These are phyloP conservation scores for Candida jianshihensis DNA, from an alignment of 805 yeast species.

Conservation along the genomic window DNA sequence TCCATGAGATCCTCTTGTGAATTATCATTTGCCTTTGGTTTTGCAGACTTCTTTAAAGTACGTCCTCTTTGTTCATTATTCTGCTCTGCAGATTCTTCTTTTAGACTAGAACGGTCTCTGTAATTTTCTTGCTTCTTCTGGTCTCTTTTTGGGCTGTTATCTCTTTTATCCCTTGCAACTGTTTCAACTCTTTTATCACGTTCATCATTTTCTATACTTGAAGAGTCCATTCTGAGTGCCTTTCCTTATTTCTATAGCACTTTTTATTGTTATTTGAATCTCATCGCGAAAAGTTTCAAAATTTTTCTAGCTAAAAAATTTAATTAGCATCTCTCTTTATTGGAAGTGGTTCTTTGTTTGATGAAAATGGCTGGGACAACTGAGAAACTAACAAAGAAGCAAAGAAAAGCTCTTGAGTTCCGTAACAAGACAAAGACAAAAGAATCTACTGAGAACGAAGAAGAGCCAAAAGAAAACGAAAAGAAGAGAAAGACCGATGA, in stretches of 20 bases:
- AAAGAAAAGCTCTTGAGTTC: conserved; percentile 56
- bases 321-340: too few species aligned
- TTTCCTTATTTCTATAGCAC: too few species aligned
- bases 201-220: too few species aligned
- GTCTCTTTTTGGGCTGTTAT: not conserved
- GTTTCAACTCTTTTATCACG: too few species aligned
- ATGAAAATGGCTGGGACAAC: conserved; percentile 3
- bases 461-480: conserved; percentile 19
- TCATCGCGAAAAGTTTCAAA: too few species aligned
- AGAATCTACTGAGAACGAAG: conserved; percentile 10
- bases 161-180: too few species aligned
- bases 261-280: too few species aligned
- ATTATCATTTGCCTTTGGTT: conserved; percentile 9
- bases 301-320: too few species aligned
- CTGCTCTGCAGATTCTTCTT: not conserved
- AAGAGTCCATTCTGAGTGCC: too few species aligned
- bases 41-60: conserved; percentile 11
- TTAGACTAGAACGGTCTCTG: conserved; percentile 1
- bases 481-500: conserved; percentile 11
- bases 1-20: conserved; percentile 29
- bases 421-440: conserved; percentile 27
- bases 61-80: conserved; percentile 19
- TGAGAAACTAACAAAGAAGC: conserved; percentile 56
- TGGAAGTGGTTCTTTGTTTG: too few species aligned
- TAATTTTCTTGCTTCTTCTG: not conserved